Evolutionary conservation across 129 eudicot species (phyloP).

Genomic region (Solidago caesia): DNA sequence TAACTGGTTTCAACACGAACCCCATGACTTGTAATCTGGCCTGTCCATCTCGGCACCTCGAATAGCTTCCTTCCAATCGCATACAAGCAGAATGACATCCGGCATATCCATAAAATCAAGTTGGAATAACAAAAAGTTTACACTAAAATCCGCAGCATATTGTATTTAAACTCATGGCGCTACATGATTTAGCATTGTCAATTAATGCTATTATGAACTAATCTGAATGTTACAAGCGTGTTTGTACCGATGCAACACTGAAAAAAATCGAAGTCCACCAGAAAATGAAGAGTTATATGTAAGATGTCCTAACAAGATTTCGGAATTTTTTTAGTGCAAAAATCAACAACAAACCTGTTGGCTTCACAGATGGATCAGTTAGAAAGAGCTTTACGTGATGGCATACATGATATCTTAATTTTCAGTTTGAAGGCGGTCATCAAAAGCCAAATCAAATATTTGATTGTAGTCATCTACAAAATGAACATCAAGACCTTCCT

Average conservation of each 20-base stretch:
- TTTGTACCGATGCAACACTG: slow-evolving; percentile 13
- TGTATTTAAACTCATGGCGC: slow-evolving; percentile 17
- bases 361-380: slow-evolving; percentile 5
- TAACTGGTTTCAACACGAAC: background rate
- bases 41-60: background rate
- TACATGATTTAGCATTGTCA: slow-evolving; percentile 23
- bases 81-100: background rate
- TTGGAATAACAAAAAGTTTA: background rate
- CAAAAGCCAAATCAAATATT: slow-evolving; percentile 78
- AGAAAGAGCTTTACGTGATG: background rate
- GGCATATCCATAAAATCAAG: background rate
- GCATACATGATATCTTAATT: background rate
- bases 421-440: slow-evolving; percentile 16
- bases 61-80: background rate
- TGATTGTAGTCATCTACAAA: slow-evolving; percentile 89
- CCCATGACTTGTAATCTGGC: background rate
- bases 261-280: slow-evolving; percentile 1
- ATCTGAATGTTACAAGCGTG: slow-evolving; percentile 25
- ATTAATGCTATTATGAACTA: slow-evolving; percentile 22
- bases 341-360: slow-evolving; percentile 24
- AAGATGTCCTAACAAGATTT: slow-evolving; percentile 10
- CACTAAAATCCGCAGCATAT: slow-evolving; percentile 1
- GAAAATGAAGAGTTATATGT: background rate
- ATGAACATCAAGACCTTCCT: slow-evolving; percentile 93
- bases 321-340: background rate